Evolutionary conservation across 2,329 filamentous ascomycete genomes (phyloP).

Genomic region (Xylariales sp.): DNA sequence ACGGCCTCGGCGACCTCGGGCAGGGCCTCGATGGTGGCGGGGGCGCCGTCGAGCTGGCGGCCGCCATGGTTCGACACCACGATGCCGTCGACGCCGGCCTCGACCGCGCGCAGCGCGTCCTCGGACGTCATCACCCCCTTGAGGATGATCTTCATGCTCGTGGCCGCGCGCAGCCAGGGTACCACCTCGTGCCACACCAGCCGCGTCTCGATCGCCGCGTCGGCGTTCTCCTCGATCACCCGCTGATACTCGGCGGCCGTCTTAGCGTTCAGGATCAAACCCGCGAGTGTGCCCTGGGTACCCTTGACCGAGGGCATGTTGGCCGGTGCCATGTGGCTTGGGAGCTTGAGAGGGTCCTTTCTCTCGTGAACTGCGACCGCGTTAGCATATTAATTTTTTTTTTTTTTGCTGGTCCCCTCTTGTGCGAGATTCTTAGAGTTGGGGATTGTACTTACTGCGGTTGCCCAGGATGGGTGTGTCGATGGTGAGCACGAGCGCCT

Average conservation of each 20-base stretch:
- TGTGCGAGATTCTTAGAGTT: no score
- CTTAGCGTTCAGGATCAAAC: not conserved
- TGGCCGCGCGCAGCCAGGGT: conserved; percentile 43
- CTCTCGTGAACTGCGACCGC: conserved; percentile 45
- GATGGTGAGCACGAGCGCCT: conserved; percentile 47
- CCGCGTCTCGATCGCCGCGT: conserved; percentile 9
- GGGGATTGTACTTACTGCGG: no score
- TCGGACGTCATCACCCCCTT: conserved; percentile 18
- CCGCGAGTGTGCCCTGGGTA: not conserved
- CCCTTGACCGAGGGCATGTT: not conserved
- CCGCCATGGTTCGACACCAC: conserved; percentile 43
- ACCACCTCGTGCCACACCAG: conserved; percentile 45
- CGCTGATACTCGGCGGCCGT: not conserved
- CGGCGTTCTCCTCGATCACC: conserved; percentile 4
- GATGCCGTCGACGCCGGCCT: conserved; percentile 32
- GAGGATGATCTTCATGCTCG: conserved; percentile 43
- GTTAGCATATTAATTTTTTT: no score
- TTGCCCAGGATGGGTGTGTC: conserved; percentile 47
- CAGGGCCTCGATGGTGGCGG: conserved; percentile 35
- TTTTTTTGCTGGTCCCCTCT: no score
- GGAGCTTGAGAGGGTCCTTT: conserved; percentile 43
- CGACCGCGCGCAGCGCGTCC: conserved; percentile 31
- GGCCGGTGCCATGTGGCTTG: conserved; percentile 19
- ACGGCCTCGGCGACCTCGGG: conserved; percentile 43
- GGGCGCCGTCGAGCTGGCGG: conserved; percentile 38